Percentiles rank a stretch among this genome's conserved stretches.
Evolutionary conservation across 202 grass and related monocot genomes (phyloP).

Genomic region (Digitaria exilis): DNA sequence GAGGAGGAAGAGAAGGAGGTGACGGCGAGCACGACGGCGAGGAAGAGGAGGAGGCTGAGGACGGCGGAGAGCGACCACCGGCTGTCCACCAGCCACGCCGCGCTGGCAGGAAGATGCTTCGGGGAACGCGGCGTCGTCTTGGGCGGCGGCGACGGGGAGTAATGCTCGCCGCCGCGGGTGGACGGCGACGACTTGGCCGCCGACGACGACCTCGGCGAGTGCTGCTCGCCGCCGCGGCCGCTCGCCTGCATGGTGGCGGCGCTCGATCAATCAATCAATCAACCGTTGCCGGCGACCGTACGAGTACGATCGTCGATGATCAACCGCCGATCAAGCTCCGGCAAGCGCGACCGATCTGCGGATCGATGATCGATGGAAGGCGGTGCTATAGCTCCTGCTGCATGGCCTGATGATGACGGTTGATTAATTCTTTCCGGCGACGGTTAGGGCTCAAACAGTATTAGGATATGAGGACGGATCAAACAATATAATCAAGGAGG

Average conservation of each 20-base stretch:
- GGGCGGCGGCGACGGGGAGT: constrained; percentile 33
- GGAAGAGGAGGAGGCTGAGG: constrained; percentile 39
- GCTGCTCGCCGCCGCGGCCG: constrained; percentile 38
- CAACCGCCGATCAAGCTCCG: not conserved
- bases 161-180: not conserved
- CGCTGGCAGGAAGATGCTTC: constrained; percentile 18
- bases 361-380: not conserved
- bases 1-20: constrained; percentile 3
- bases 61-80: constrained; percentile 47
- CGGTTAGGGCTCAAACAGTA: no score
- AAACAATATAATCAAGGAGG: no score
- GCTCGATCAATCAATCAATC: not conserved
- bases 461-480: not conserved
- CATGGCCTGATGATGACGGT: not conserved
- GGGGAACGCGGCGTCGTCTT: constrained; percentile 24
- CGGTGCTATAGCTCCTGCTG: not conserved
- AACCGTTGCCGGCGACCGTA: not conserved
- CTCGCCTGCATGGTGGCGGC: constrained; percentile 34
- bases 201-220: constrained; percentile 49
- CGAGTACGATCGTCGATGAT: not conserved
- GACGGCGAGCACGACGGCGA: constrained; percentile 44
- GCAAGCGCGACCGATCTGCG: not conserved
- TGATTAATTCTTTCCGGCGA: no score
- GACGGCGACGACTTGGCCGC: constrained; percentile 30
- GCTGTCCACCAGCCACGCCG: constrained; percentile 42